These are phyloP conservation scores for Sclerotinia trifoliorum DNA, from an alignment of 2,329 filamentous ascomycete genomes.

Conservation along the genomic window DNA sequence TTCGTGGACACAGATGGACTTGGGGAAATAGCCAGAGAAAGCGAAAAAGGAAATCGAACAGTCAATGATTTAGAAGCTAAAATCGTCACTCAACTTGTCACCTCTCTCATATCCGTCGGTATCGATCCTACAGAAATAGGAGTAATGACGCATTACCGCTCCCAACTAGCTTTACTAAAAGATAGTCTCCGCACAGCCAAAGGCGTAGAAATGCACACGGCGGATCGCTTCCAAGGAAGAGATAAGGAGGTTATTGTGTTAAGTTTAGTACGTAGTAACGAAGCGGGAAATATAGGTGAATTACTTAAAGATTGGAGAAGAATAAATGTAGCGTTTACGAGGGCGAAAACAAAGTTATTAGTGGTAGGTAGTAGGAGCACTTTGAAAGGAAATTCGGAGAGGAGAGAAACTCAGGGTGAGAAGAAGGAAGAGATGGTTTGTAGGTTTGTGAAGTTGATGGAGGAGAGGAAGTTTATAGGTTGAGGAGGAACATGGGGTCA, in stretches of 20 bases:
- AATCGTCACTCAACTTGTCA: constrained; percentile 76
- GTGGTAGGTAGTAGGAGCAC: constrained; percentile 82
- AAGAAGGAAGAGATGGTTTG: constrained; percentile 67
- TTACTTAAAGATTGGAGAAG: constrained; percentile 86
- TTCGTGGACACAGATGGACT: constrained; percentile 89
- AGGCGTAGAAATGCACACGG: constrained; percentile 90
- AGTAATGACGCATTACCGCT: constrained; percentile 95
- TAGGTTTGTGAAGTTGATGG: constrained; percentile 74
- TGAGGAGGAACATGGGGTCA: constrained; percentile 59
- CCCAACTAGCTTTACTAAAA: constrained; percentile 80
- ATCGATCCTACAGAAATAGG: constrained; percentile 76
- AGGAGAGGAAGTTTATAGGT: constrained; percentile 67
- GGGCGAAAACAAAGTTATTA: constrained; percentile 87
- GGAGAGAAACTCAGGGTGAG: constrained; percentile 51
- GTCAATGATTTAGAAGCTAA: constrained; percentile 82
- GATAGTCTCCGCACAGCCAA: constrained; percentile 61
- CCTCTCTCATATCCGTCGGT: constrained; percentile 72
- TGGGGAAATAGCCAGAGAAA: constrained; percentile 63
- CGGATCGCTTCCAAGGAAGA: constrained; percentile 92
- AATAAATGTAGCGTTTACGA: constrained; percentile 93
- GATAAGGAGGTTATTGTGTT: constrained; percentile 93
- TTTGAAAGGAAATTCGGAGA: constrained; percentile 60
- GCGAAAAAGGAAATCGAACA: constrained; percentile 77
- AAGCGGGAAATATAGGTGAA: constrained; percentile 80
- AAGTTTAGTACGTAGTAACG: constrained; percentile 83